Conservation (phyloP, 2,329 filamentous ascomycete genomes). For the Alternaria arbusti region DNA sequence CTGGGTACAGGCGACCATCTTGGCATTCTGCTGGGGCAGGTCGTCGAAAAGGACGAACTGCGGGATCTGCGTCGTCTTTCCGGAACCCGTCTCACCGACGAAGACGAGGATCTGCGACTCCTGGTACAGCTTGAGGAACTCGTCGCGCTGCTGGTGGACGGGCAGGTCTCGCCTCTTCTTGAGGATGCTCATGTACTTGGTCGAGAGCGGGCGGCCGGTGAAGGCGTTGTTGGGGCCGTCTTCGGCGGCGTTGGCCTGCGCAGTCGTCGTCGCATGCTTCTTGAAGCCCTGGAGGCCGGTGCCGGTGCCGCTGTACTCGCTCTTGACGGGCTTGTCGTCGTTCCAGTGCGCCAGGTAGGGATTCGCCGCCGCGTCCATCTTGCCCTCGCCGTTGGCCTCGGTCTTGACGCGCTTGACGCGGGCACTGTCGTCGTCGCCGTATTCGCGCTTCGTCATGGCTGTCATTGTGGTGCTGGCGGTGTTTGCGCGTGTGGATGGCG, state of each 20-base stretch:
- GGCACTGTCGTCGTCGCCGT: constrained; percentile 55
- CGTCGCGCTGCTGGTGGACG: constrained; percentile 89
- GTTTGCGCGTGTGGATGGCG: constrained; percentile 10
- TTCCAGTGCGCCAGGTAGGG: constrained; percentile 93
- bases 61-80: constrained; percentile 98
- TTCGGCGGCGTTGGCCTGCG: constrained; percentile 75
- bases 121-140: constrained; percentile 94
- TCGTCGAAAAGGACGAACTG: constrained; percentile 99
- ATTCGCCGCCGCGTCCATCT: constrained; percentile 67
- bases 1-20: constrained; percentile 96
- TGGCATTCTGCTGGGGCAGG: constrained; percentile 81
- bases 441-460: constrained; percentile 63
- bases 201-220: constrained; percentile 76
- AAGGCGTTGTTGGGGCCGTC: constrained; percentile 85
- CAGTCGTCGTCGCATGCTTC: constrained; percentile 80
- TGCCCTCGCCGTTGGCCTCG: constrained; percentile 39
- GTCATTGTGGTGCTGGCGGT: constrained; percentile 11
- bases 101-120: constrained; percentile 95
- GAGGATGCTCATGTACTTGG: constrained; percentile 89
- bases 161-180: constrained; percentile 83
- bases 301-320: constrained; percentile 42
- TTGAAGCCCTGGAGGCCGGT: constrained; percentile 66
- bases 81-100: constrained; percentile 98
- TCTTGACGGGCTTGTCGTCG: constrained; percentile 55
- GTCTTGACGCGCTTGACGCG: constrained; percentile 60